Percentiles rank a stretch among this genome's conserved stretches.
phyloP scores from a whole-genome alignment of 2,329 filamentous ascomycete genomes.

The Trichoderma sp. region DNA sequence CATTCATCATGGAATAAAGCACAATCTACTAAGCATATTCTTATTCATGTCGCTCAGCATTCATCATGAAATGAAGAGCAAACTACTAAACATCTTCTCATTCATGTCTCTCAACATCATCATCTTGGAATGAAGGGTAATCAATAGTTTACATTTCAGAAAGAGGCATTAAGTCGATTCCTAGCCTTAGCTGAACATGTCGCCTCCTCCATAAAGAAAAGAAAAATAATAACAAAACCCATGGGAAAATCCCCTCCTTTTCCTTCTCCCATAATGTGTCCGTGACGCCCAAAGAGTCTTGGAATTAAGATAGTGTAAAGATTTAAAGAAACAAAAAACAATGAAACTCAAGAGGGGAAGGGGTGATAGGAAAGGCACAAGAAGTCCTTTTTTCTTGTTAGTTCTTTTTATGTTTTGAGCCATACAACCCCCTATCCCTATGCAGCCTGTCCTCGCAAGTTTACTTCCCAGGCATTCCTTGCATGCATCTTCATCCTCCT shows the following conservation, averaged over 20 bases:
- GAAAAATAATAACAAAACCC: neutral
- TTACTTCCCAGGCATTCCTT: neutral
- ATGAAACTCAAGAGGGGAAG: neutral
- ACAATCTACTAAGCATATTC: too few species aligned
- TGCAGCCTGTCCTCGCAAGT: neutral
- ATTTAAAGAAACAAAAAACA: neutral
- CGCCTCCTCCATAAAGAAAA: neutral
- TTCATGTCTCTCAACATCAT: neutral
- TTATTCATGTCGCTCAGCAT: too few species aligned
- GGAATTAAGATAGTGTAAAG: neutral
- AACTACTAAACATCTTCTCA: neutral
- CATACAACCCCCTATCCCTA: neutral
- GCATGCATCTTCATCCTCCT: constrained; percentile 17
- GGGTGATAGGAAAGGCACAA: neutral
- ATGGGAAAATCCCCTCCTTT: neutral
- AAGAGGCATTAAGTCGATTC: neutral
- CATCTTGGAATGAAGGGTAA: neutral
- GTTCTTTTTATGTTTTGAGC: neutral
- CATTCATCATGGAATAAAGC: neutral
- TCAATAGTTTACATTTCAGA: neutral
- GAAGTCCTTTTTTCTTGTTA: neutral
- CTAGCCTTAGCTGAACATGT: neutral
- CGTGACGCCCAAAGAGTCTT: constrained; percentile 1
- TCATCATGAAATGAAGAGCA: neutral
- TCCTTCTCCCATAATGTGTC: neutral